Evolutionary conservation across 1,284 basidiomycete species (phyloP), one percentile per base, ranked within the genome.

Genomic region (Marasmius sp.): DNA sequence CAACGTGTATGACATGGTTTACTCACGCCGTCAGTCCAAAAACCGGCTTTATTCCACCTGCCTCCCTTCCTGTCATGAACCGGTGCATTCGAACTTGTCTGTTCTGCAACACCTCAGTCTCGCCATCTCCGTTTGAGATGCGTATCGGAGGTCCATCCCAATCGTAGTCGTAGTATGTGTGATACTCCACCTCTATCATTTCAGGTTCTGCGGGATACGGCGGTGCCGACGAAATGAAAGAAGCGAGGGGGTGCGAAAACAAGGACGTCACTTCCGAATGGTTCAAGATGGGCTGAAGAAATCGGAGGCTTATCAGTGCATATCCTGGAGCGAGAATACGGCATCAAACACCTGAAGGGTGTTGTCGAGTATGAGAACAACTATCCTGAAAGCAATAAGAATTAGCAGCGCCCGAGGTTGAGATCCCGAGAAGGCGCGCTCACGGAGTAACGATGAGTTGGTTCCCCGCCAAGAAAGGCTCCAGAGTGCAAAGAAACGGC

Each of bases 31-130:
- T 95, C 14, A 94, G 75, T 2, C 92, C 93, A 65, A 87, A 93
- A 1, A 95, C 85, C 14, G 93, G 93, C 68, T 93, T 93, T 18
- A 92, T 85, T 0, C 92, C 92, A 16, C 87, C 86, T 5, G 82
- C 85, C 72, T 95, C 93, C 45, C 92, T 76, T 0, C 93, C 93
- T 0, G 93, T 95, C 48, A 94, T 77, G 75, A 95, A 94, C 14
- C 81, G 79, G 74, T 95, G 93, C 69, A 87, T 81, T 22, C 91
- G 71, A 34, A 71, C 59, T 20, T 66, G 52, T 36, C 52, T 66
- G 11, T 71, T 69, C 16, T 75, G 70, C 11, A 36, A n/a, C 14
- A 54, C 38, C 47, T 58, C 53, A 6, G 38, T 33, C 18, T 41
- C 33, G 48, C n/a, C 49, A 37, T 18, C 1, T 7, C 38, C 18